phyloP scores from a whole-genome alignment of 1,139 yeast species.

The Arxiozyma slooffiae region DNA sequence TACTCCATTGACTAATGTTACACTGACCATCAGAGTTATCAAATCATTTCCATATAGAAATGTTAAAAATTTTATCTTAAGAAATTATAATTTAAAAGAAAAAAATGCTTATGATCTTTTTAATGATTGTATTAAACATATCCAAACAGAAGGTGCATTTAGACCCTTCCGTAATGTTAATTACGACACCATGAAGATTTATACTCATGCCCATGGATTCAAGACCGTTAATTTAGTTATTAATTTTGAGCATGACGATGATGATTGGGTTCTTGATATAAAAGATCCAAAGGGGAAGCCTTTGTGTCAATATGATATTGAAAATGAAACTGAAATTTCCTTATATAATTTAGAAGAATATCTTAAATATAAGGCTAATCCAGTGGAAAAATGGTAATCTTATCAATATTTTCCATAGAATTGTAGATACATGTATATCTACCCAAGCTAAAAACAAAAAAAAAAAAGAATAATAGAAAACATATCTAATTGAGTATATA shows the following conservation, averaged over 20 bases:
- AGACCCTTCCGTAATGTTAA: constrained; percentile 77
- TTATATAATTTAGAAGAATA: constrained; percentile 62
- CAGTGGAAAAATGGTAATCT: constrained; percentile 78
- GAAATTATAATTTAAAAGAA: constrained; percentile 58
- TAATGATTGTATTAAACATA: constrained; percentile 39
- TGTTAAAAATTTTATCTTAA: constrained; percentile 69
- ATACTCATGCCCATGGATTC: constrained; percentile 90
- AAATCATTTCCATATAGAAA: constrained; percentile 91
- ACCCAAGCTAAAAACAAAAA: not conserved
- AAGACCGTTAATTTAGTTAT: constrained; percentile 89
- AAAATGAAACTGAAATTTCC: constrained; percentile 87
- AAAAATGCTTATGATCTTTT: constrained; percentile 61
- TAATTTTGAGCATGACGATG: constrained; percentile 64
- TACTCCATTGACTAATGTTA: constrained; percentile 38
- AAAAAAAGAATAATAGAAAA: not conserved
- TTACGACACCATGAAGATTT: constrained; percentile 71
- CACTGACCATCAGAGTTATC: constrained; percentile 73
- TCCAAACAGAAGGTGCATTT: constrained; percentile 56
- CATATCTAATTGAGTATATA: not conserved
- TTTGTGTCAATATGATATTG: constrained; percentile 60
- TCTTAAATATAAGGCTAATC: constrained; percentile 59
- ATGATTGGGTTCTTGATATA: constrained; percentile 48
- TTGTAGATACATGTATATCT: not conserved
- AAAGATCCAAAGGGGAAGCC: constrained; percentile 34
- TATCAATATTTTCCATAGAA: not conserved